Percentiles rank a stretch among this genome's conserved stretches.
Evolutionary conservation across 179 eudicot genomes (phyloP).

Genomic region (Heliamphora ciliata): DNA sequence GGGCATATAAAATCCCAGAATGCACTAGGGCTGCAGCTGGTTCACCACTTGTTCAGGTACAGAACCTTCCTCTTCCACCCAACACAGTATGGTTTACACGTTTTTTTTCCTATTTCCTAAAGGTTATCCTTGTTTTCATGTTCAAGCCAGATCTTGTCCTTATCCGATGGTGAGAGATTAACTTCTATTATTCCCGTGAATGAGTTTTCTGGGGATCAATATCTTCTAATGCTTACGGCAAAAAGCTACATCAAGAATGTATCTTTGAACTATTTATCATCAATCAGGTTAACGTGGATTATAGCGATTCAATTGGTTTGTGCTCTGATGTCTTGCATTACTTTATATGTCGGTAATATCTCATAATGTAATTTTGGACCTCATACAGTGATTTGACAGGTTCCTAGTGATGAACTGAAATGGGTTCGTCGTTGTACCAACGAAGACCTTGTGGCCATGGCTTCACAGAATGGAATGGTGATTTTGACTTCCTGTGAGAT

Average conservation of each 20-base stretch:
- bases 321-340: constrained; percentile 17
- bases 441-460: constrained; percentile 91
- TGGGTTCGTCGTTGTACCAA: constrained; percentile 85
- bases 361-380: neutral
- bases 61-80: neutral
- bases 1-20: constrained; percentile 93
- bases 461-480: constrained; percentile 87
- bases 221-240: constrained; percentile 79
- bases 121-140: constrained; percentile 16
- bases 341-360: neutral
- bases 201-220: constrained; percentile 76
- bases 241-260: constrained; percentile 93
- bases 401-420: constrained; percentile 85
- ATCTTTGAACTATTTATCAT: constrained; percentile 74
- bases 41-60: constrained; percentile 82
- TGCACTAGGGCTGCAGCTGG: constrained; percentile 91
- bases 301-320: constrained; percentile 94
- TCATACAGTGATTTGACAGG: constrained; percentile 38
- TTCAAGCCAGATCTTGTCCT: constrained; percentile 61
- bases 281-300: constrained; percentile 89
- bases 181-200: constrained; percentile 90
- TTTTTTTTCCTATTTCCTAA: constrained; percentile 22
- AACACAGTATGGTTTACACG: neutral
- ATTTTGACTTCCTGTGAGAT: constrained; percentile 60
- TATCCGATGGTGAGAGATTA: constrained; percentile 86